These are phyloP conservation scores for Pelargonium cotyledonis DNA, from an alignment of 441 rosid genomes.

Conservation along the genomic window DNA sequence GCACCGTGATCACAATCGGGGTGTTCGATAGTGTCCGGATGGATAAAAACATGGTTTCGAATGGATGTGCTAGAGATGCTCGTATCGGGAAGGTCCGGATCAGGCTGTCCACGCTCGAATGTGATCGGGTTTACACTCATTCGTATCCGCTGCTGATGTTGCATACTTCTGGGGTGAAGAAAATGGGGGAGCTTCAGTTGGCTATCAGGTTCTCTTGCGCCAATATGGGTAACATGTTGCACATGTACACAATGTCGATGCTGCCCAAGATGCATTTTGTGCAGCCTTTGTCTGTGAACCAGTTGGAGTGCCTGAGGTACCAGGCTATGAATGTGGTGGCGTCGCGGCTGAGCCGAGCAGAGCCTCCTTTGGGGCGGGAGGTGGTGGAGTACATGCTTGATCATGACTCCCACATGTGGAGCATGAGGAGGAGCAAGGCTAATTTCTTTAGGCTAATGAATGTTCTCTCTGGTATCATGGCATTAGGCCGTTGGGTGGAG, in stretches of 20 bases:
- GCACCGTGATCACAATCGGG: conserved; percentile 80
- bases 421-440: conserved; percentile 89
- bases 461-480: conserved; percentile 50
- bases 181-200: conserved; percentile 78
- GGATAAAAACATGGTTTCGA: conserved; percentile 30
- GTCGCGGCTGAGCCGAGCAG: conserved; percentile 67
- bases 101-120: conserved; percentile 75
- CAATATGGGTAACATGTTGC: conserved; percentile 65
- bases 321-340: conserved; percentile 90
- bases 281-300: conserved; percentile 76
- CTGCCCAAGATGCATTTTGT: conserved; percentile 84
- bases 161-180: conserved; percentile 66
- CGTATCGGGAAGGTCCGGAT: conserved; percentile 82
- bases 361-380: conserved; percentile 80
- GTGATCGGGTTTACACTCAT: conserved; percentile 73
- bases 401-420: conserved; percentile 85
- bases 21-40: conserved; percentile 76
- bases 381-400: conserved; percentile 89
- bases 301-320: conserved; percentile 68
- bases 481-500: conserved; percentile 63
- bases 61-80: conserved; percentile 49
- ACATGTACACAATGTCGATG: conserved; percentile 67
- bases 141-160: conserved; percentile 74
- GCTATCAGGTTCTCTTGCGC: conserved; percentile 71
- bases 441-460: conserved; percentile 76